phyloP scores from a whole-genome alignment of 2,329 filamentous ascomycete species.

The Aspergillus brasiliensis region DNA sequence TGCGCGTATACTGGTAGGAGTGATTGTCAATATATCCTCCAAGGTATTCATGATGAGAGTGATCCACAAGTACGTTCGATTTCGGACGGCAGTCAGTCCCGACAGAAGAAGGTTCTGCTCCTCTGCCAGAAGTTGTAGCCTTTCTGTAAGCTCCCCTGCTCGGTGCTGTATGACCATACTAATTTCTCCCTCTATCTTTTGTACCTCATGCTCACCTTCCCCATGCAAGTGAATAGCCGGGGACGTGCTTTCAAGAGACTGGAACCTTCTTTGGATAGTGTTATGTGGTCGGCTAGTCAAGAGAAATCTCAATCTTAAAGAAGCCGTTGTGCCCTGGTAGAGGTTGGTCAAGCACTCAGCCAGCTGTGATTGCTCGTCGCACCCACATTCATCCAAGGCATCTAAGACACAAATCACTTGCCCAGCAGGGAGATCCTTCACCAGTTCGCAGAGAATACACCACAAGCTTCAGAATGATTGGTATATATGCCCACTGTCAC shows the following conservation, averaged over 20 bases:
- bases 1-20: background rate
- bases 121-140: conserved; percentile 12
- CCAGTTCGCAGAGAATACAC: conserved; percentile 27
- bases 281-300: conserved; percentile 29
- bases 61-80: conserved; percentile 48
- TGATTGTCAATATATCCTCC: conserved; percentile 5
- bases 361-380: conserved; percentile 22
- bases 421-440: conserved; percentile 11
- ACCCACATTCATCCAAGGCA: conserved; percentile 46
- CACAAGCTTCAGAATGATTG: conserved; percentile 35
- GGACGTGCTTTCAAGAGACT: conserved; percentile 6
- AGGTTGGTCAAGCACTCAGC: conserved; percentile 26
- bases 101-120: conserved; percentile 20
- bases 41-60: conserved; percentile 38
- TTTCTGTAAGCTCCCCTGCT: conserved; percentile 19
- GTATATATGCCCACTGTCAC: conserved; percentile 13
- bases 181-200: conserved; percentile 28
- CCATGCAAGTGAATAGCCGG: conserved; percentile 23
- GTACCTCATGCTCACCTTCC: conserved; percentile 19
- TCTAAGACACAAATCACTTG: conserved; percentile 44
- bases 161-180: conserved; percentile 24
- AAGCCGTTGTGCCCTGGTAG: conserved; percentile 18
- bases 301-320: conserved; percentile 40
- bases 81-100: conserved; percentile 29
- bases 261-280: conserved; percentile 20